Evolutionary conservation across 2,329 filamentous ascomycete species (phyloP), one percentile per base, ranked within the genome.

Genomic region (Talaromyces funiculosus): DNA sequence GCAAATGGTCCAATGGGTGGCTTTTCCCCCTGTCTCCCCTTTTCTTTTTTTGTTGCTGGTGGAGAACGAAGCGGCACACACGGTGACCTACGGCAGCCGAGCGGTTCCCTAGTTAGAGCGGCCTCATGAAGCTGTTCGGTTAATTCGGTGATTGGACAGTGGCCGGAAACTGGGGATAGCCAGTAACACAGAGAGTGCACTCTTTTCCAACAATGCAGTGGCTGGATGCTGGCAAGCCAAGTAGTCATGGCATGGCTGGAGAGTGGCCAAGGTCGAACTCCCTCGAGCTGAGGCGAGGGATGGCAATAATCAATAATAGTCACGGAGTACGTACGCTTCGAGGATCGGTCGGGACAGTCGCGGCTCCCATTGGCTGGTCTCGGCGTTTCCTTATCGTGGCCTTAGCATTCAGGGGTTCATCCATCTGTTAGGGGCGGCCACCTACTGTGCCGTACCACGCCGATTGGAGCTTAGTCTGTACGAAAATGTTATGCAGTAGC

Each of bases 381-480:
- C 37, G 26, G 40, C 31, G 49, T 38, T 9, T 35, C 14, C 40
- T 57, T 45, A 33, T 35, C 54, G 37, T 37, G n/a, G 57, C 57
- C 57, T 59, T 26, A 51, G 57, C 45, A 12, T 59, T 59, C 57
- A 59, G 57, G 57, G 57, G 57, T 53, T 24, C 1, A 45, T 24
- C 5, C 1, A 45, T 24, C 5, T 3, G 42, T 24, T 24, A 45
- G 42, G 42, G 42, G 42, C 40, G 4, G 16, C 37, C 6, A 38
- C 16, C 37, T 38, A 33, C 31, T n/a, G 31, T 10, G 31, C 12
- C 8, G 16, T 38, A 38, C 37, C n/a, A 38, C 18, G 42, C 20
- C 42, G 38, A 42, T 10, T 42, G 38, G 38, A 12, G 38, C 2
- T 20, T 42, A 42, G 38, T 42, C 22, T 8, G 26, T 16, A 14